Conservation (phyloP, 2,329 filamentous ascomycete genomes). For the Fusarium pilosicola region DNA sequence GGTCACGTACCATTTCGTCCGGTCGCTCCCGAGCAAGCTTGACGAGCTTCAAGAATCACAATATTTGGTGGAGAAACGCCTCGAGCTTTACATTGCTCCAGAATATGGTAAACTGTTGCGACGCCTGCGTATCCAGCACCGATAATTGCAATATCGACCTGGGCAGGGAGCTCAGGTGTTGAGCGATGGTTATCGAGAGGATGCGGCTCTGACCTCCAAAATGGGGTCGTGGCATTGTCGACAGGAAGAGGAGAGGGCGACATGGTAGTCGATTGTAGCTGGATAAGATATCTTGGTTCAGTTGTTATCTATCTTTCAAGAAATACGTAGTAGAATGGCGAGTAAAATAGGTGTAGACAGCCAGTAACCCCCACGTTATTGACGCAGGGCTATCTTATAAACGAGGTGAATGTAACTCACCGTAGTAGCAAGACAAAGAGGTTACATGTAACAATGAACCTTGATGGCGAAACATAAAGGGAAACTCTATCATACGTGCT, state of each 20-base stretch:
- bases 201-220: slow-evolving; percentile 2
- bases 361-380: neutral
- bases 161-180: neutral
- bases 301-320: neutral
- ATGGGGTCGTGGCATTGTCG: neutral
- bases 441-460: neutral
- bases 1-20: neutral
- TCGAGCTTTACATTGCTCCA: neutral
- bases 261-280: neutral
- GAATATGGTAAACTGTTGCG: neutral
- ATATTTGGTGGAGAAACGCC: neutral
- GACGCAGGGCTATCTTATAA: accelerated
- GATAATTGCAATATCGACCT: neutral
- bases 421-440: neutral
- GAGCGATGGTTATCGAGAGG: neutral
- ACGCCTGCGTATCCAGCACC: neutral
- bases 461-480: neutral
- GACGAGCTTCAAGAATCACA: slow-evolving; percentile 2
- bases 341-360: neutral
- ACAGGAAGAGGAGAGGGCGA: neutral
- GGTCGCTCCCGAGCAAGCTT: neutral
- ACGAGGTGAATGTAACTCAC: neutral
- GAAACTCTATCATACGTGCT: neutral
- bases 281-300: neutral
- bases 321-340: neutral